Evolutionary conservation across 225 moss, liverwort and hornwort species (phyloP), one percentile per base, ranked within the genome.

Genomic region (Antitrichia curtipendula): DNA sequence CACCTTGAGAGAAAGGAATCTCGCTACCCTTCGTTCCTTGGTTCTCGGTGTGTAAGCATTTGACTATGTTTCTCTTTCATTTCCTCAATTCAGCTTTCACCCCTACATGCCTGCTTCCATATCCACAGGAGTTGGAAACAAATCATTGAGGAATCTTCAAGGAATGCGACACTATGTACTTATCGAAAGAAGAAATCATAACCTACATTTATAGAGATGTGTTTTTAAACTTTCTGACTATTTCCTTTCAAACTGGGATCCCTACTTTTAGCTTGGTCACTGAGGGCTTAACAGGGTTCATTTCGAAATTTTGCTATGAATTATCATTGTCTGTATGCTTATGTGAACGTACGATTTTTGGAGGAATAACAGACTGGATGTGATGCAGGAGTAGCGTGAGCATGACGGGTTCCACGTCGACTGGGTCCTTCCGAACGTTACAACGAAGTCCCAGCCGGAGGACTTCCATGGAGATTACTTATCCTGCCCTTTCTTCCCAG

Each of bases 11-110:
- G 95, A 24, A 95, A 88, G 87, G 97, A 97, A 83, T 96, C 92
- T 52, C 94, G 95, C 2, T 97, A 97, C 87, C 97, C 97, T 74
- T 97, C 97, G 38, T 96, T 97, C 60, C 91, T 96, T 60, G 96
- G 94, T 40, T 96, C 96, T 68, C 94, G 96, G 96, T 97, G 78
- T 82, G 86, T 64, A 89, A 74, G 80, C 83, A 59, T 79, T 82
- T 20, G 69, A 47, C 75, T 87, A n/a, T 18, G 61, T 28, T 15
- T 47, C 66, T 69, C 66, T 41, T 85, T 70, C 78, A 61, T 70
- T 69, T 14, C 49, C 47, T 71, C 49, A 32, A 49, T 73, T 85
- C 19, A 57, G 54, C 27, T 38, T 56, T 65, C 31, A 50, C 21
- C 62, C 50, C 62, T 13, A 21, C 27, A 18, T 28, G 68, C n/a